Conservation (phyloP, 2,329 filamentous ascomycete species). For the Pseudocercospora vitis region DNA sequence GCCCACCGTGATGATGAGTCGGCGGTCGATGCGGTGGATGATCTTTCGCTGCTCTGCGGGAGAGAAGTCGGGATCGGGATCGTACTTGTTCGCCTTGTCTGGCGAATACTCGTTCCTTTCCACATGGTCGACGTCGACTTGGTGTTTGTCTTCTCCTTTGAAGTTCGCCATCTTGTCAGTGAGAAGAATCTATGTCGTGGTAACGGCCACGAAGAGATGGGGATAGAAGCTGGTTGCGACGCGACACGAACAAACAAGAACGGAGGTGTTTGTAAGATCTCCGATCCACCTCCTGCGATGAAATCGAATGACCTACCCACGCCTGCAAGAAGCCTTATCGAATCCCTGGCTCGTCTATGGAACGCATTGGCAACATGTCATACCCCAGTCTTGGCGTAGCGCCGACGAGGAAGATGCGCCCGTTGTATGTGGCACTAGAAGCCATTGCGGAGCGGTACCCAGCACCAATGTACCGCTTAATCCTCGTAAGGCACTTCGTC, state of each 20-base stretch:
- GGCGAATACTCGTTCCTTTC: constrained; percentile 12
- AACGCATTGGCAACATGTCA: constrained; percentile 1
- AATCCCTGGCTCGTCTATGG: not conserved
- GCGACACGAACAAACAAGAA: not conserved
- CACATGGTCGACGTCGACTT: constrained; percentile 11
- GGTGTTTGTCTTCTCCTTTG: not conserved
- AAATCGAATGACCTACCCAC: not conserved
- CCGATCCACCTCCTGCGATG: not conserved
- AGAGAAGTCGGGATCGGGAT: constrained; percentile 23
- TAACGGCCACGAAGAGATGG: not conserved
- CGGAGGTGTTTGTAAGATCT: not conserved
- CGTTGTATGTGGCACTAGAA: not conserved
- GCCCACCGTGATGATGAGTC: constrained; percentile 46
- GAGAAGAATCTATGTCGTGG: not conserved
- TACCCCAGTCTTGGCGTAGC: not conserved
- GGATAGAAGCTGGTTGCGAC: not conserved
- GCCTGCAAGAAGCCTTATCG: not conserved
- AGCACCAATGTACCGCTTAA: not conserved
- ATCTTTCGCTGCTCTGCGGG: constrained; percentile 47
- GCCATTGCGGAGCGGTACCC: not conserved
- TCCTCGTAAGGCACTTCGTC: not conserved
- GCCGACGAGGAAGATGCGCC: not conserved
- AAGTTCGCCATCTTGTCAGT: constrained; percentile 1
- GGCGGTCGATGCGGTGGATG: constrained; percentile 64
- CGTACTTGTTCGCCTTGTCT: constrained; percentile 9